These are phyloP conservation scores for Boletus rubroflammeus DNA, from an alignment of 768 basidiomycete species.

Conservation along the genomic window DNA sequence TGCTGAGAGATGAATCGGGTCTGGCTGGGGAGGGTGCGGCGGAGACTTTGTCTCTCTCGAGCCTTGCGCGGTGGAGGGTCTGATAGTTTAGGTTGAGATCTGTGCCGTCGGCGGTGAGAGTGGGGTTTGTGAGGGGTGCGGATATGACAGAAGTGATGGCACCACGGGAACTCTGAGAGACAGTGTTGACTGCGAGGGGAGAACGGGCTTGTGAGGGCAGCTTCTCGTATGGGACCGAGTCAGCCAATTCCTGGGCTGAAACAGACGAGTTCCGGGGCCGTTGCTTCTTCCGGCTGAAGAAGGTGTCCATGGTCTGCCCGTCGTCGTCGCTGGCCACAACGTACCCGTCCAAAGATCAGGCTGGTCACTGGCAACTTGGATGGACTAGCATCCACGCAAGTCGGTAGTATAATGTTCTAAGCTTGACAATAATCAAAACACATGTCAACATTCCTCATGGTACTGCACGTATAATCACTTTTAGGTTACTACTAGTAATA, in stretches of 20 bases:
- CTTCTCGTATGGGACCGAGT: slow-evolving; percentile 74
- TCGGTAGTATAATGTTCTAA: neutral
- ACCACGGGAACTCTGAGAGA: slow-evolving; percentile 54
- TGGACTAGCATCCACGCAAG: slow-evolving; percentile 1
- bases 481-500: too few relatives aligned
- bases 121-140: slow-evolving; percentile 81
- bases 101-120: slow-evolving; percentile 66
- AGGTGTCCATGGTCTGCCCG: slow-evolving; percentile 50
- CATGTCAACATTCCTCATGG: slow-evolving; percentile 18
- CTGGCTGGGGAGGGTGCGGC: slow-evolving; percentile 28
- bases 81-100: slow-evolving; percentile 66
- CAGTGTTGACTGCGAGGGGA: slow-evolving; percentile 53
- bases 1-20: slow-evolving; percentile 52
- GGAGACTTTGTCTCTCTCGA: slow-evolving; percentile 50
- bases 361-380: slow-evolving; percentile 2
- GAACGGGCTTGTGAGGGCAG: slow-evolving; percentile 51
- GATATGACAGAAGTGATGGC: slow-evolving; percentile 47
- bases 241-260: slow-evolving; percentile 57
- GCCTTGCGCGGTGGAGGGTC: slow-evolving; percentile 45
- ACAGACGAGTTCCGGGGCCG: slow-evolving; percentile 59
- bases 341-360: slow-evolving; percentile 2
- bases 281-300: slow-evolving; percentile 64
- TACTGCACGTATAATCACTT: too few relatives aligned
- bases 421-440: slow-evolving; percentile 17
- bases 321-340: slow-evolving; percentile 13